phyloP scores from a whole-genome alignment of 345 rosid genomes.

The Heritiera fomes region DNA sequence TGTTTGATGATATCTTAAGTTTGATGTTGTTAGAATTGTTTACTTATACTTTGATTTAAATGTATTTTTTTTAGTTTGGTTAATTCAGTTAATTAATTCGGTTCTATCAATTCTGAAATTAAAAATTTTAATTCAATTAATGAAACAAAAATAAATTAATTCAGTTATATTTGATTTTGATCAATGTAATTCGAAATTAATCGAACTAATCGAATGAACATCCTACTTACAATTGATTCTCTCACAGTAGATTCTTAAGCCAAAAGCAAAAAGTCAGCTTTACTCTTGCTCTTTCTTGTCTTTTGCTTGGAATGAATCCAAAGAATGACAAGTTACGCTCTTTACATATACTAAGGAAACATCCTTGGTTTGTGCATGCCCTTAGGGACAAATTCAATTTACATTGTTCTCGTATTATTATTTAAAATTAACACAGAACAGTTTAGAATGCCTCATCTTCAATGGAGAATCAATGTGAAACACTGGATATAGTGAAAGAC shows the following conservation, averaged over 20 bases:
- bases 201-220: no score
- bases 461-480: background rate
- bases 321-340: background rate
- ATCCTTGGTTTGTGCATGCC: background rate
- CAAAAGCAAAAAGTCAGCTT: background rate
- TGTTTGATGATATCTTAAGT: no score
- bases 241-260: background rate
- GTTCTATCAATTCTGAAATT: no score
- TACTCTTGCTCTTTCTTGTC: background rate
- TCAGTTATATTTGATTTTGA: no score
- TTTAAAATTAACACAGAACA: background rate
- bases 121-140: no score
- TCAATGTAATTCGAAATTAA: no score
- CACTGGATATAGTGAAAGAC: background rate
- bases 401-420: background rate
- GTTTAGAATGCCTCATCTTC: background rate
- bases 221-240: background rate
- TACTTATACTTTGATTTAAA: no score
- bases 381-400: background rate
- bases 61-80: no score
- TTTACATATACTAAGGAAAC: background rate
- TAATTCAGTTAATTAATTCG: no score
- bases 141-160: no score
- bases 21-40: no score
- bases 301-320: background rate